A percentile compares a stretch with the other conserved stretches of the same genome.
Conservation (phyloP, 345 rosid species). For the Limnanthes douglasii region DNA sequence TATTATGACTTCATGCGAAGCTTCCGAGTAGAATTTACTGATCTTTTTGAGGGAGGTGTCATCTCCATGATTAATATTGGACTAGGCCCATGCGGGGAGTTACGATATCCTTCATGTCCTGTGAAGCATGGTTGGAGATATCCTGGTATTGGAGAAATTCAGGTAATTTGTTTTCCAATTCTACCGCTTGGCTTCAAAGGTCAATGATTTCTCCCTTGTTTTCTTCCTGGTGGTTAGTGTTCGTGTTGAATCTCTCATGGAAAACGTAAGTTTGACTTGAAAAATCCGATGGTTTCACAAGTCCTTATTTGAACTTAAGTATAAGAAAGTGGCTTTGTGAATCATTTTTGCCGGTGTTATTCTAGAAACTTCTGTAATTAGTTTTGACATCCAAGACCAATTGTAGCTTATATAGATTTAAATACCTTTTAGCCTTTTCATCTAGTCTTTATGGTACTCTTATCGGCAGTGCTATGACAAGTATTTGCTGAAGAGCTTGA, state of each 20-base stretch:
- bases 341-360: too few relatives aligned
- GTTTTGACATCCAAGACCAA: too few relatives aligned
- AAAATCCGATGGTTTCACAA: too few relatives aligned
- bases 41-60: slow-evolving; percentile 47
- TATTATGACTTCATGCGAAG: slow-evolving; percentile 98
- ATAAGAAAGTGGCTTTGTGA: too few relatives aligned
- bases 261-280: too few relatives aligned
- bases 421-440: neutral
- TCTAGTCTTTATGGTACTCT: neutral
- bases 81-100: slow-evolving; percentile 95
- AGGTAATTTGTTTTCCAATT: slow-evolving; percentile 30
- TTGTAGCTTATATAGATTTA: too few relatives aligned
- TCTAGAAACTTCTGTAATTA: too few relatives aligned
- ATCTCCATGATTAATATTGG: slow-evolving; percentile 84
- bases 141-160: slow-evolving; percentile 97
- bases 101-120: slow-evolving; percentile 86
- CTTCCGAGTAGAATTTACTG: slow-evolving; percentile 77
- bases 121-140: slow-evolving; percentile 98
- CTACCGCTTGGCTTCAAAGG: slow-evolving; percentile 5
- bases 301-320: too few relatives aligned
- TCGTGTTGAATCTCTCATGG: too few relatives aligned
- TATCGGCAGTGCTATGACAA: slow-evolving; percentile 73
- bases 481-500: slow-evolving; percentile 58
- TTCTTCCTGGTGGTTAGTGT: too few relatives aligned
- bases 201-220: slow-evolving; percentile 7